Evolutionary conservation across 257 asterid genomes (phyloP), one percentile per base, ranked within the genome.

Genomic region (Primulina eburnea): DNA sequence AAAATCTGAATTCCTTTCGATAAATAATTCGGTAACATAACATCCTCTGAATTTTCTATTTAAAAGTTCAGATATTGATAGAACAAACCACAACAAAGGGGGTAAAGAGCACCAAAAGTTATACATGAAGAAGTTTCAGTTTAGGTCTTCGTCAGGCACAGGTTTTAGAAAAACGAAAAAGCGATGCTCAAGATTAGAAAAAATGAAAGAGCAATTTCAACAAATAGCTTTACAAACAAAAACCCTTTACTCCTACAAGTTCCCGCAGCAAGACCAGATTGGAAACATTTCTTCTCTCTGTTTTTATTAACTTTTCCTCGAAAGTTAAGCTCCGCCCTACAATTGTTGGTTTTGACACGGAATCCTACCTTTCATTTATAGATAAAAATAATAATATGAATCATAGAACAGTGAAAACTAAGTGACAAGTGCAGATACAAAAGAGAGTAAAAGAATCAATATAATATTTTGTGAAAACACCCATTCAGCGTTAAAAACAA

Each of bases 391-490:
- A 69, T 35, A 20, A 65, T 14, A 59, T 35, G 4, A 64, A 50
- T 35, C 26, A 55, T 29, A 52, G 29, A 11, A 40, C 29, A 71
- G 38, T 35, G 26, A 53, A 58, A 43, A 14, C 16, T 62, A 10
- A 56, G 47, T 18, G 7, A 16, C 62, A 60, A 40, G 12, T 43
- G 55, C 21, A 35, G 56, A 32, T 1, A n/a, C 67, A 14, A 64
- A 21, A 59, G 6, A 50, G 43, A 37, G 60, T 7, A 24, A 16
- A 40, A 37, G 8, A 61, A 7, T 8, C 10, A 47, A 57, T 40
- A 26, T 1, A 50, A 67, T 8, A 28, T 28, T 37, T 20, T 30
- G 38, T 12, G 28, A 58, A 67, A 68, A 68, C 76, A 79, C 8
- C 9, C 28, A 6, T n/a, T 43, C 55, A 12, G 0, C 6, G 60